Base-by-base conservation (phyloP, 495 filamentous ascomycete species). In the Tetracladium setigerum region DNA sequence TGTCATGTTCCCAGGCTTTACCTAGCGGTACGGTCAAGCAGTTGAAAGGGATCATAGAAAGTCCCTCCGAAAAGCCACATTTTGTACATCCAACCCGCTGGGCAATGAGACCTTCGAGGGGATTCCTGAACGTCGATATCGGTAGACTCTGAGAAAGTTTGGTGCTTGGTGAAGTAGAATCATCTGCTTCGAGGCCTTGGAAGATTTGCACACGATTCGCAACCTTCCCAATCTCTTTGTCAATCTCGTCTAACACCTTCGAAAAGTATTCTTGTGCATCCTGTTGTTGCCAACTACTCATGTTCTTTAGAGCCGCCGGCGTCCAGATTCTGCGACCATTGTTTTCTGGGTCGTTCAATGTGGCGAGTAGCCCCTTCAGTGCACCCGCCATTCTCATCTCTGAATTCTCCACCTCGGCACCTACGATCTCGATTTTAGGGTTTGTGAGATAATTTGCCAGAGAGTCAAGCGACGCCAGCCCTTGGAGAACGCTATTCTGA, bases 181-280 rank as follows among this genome's bases (percentile, higher is more conserved):
- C 41, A n/a, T 18, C 62, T 54, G 13, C 60, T 39, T 41, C 64
- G 49, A 35, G 65, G 63, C 51, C 67, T 14, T 69, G 65, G 24
- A 39, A 50, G n/a, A 24, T 47, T 19, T 41, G 34, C 39, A 53
- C 37, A 9, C 36, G 1, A 10, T 22, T 35, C 10, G 52, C 58
- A 7, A 41, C 47, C 31, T 53, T 57, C 7, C 39, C 62, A 19
- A 86, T 69, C 53, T 94, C 89, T 54, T 83, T 82, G 55, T 97
- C 89, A 36, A 99, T 67, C 52, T 90, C 81, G 41, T 91, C 87
- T 45, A 95, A 70, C 18, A 99, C 67, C 55, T 90, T 95, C 14
- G 89, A 88, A 46, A 86, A 95, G 60, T 95, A 99, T 62, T 99
- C 94, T 63, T 99, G 94, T 5, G 94, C 94, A 69, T 99, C 94